phyloP scores from a whole-genome alignment of 2,329 filamentous ascomycete genomes.

The Seiridium cupressi region DNA sequence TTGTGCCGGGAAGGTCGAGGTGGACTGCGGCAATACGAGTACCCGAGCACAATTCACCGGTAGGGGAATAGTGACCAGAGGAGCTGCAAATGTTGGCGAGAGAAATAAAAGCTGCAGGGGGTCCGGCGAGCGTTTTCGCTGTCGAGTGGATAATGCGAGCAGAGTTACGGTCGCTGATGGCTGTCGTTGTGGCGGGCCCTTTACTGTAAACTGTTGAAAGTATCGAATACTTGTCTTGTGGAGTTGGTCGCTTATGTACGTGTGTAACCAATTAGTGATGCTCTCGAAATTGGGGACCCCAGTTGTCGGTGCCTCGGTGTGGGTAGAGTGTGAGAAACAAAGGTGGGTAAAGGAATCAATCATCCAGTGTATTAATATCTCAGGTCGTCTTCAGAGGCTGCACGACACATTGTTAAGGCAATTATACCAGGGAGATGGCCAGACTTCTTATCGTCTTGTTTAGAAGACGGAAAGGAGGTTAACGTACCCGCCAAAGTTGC shows the following conservation, averaged over 20 bases:
- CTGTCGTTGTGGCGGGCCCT: background rate
- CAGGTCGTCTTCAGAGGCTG: too few relatives aligned
- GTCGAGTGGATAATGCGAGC: background rate
- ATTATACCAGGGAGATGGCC: too few relatives aligned
- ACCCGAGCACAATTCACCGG: background rate
- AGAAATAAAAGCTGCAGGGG: background rate
- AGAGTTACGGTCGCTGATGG: background rate
- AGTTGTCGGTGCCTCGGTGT: background rate
- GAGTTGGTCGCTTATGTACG: slow-evolving; percentile 6
- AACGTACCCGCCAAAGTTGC: background rate
- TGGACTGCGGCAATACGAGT: background rate
- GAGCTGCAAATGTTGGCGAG: background rate
- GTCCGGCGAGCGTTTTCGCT: background rate
- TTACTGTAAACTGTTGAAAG: background rate
- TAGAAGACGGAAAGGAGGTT: background rate
- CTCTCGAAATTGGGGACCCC: background rate
- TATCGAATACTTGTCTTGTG: slow-evolving; percentile 7
- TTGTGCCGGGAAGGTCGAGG: background rate
- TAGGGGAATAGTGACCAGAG: background rate
- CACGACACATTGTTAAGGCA: too few relatives aligned
- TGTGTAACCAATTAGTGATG: slow-evolving; percentile 4
- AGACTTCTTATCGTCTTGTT: too few relatives aligned
- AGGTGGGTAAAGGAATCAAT: background rate
- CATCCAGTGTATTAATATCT: background rate
- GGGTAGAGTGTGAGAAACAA: background rate